Conservation (phyloP, 2,329 filamentous ascomycete genomes). For the Teratosphaeria nubilosa region DNA sequence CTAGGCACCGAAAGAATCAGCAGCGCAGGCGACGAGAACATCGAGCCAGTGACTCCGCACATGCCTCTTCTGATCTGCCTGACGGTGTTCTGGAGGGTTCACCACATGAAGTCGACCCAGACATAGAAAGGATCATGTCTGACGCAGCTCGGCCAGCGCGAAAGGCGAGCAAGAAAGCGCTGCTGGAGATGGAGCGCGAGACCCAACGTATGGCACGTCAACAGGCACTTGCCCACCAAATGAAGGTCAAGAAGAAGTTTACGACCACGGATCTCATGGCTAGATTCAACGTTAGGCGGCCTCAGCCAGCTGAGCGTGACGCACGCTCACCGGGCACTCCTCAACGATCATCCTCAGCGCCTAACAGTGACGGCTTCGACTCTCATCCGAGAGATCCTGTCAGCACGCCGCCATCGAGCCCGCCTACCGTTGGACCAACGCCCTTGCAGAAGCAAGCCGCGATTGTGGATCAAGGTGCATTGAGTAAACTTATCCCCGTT, state of each 20-base stretch:
- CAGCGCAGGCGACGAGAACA: not conserved
- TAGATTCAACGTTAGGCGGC: constrained; percentile 52
- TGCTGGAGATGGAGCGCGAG: constrained; percentile 91
- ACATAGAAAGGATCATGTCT: constrained; percentile 22
- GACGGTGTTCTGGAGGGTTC: constrained; percentile 16
- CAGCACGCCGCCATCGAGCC: constrained; percentile 36
- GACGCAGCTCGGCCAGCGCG: constrained; percentile 54
- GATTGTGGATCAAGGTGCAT: constrained; percentile 22
- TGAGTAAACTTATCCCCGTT: constrained; percentile 22
- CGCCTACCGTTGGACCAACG: constrained; percentile 22
- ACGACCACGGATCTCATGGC: constrained; percentile 73
- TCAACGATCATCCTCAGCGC: constrained; percentile 16
- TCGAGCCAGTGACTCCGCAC: not conserved
- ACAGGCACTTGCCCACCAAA: constrained; percentile 83
- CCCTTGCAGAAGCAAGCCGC: constrained; percentile 26
- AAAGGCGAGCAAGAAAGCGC: constrained; percentile 86
- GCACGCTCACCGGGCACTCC: constrained; percentile 3
- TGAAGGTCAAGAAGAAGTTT: constrained; percentile 80
- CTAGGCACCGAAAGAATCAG: not conserved
- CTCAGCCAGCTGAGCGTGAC: constrained; percentile 1
- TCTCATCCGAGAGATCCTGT: constrained; percentile 12
- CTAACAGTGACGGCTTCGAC: constrained; percentile 18
- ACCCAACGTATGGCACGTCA: constrained; percentile 84
- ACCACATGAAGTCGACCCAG: constrained; percentile 11
- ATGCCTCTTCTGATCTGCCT: constrained; percentile 17